A percentile compares a stretch with the other conserved stretches of the same genome.
Conservation (phyloP, 2,329 filamentous ascomycete species). For the Stagonosporopsis chrysanthemi region DNA sequence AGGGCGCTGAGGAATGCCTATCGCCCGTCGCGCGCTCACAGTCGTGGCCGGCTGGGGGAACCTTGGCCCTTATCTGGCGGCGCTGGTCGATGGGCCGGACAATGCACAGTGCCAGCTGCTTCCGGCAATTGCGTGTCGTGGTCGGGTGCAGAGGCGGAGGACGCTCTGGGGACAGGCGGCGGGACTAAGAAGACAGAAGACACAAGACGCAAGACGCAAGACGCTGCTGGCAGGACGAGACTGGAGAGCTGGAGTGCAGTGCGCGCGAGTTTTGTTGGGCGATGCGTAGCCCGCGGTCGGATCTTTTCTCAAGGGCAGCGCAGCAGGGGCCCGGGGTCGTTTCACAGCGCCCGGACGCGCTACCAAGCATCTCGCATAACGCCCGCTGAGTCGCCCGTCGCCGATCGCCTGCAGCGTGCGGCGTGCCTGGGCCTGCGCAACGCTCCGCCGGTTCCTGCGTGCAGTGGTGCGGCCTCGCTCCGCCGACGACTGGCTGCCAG, state of each 20-base stretch:
- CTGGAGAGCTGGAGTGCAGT: background rate
- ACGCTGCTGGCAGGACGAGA: slow-evolving; percentile 7
- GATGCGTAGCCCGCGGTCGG: background rate
- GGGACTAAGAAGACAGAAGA: background rate
- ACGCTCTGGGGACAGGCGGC: too few relatives aligned
- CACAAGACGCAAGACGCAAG: slow-evolving; percentile 1
- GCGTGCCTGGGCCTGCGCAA: too few relatives aligned
- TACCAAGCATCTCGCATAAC: background rate
- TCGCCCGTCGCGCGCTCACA: background rate
- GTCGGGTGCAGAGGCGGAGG: background rate
- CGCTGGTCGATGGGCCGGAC: background rate
- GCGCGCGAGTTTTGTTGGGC: slow-evolving; percentile 18
- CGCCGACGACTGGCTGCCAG: too few relatives aligned
- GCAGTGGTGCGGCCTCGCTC: too few relatives aligned
- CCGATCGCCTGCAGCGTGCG: background rate
- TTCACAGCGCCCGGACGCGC: slow-evolving; percentile 17
- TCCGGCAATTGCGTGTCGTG: slow-evolving; percentile 8
- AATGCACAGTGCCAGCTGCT: slow-evolving; percentile 2
- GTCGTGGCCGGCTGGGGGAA: slow-evolving; percentile 8
- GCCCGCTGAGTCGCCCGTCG: too few relatives aligned
- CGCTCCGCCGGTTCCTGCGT: too few relatives aligned
- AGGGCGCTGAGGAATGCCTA: background rate
- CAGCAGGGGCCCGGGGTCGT: slow-evolving; percentile 17
- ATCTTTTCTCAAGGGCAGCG: slow-evolving; percentile 18
- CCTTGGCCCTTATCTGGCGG: slow-evolving; percentile 12